Evolutionary conservation across 257 asterid genomes (phyloP).

Genomic region (Ocimum tenuiflorum): DNA sequence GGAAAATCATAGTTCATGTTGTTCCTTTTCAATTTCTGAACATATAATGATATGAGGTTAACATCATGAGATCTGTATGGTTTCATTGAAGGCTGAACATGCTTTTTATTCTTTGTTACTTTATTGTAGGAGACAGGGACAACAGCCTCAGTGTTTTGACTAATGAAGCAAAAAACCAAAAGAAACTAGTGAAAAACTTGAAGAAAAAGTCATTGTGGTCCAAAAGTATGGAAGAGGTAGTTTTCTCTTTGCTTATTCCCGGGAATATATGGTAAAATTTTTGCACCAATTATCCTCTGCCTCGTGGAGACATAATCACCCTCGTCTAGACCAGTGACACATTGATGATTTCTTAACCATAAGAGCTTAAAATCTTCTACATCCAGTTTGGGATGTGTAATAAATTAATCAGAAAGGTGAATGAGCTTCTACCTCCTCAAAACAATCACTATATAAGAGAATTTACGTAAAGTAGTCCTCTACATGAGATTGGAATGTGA

Average conservation of each 20-base stretch:
- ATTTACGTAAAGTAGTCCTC: not conserved
- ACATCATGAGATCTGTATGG: not conserved
- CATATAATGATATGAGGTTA: not conserved
- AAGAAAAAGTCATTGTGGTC: conserved; percentile 78
- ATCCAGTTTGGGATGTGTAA: no score
- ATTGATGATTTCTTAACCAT: not conserved
- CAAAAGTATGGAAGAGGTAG: conserved; percentile 76
- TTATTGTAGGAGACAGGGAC: conserved; percentile 38
- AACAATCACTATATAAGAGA: not conserved
- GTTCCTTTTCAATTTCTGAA: not conserved
- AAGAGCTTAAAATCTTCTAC: not conserved
- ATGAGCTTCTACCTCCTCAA: not conserved
- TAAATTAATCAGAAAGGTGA: not conserved
- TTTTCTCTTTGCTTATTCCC: conserved; percentile 13
- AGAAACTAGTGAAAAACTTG: conserved; percentile 48
- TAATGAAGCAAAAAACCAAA: conserved; percentile 50
- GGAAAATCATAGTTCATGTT: not conserved
- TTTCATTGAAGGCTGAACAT: not conserved
- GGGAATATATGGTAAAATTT: not conserved
- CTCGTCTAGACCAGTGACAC: not conserved
- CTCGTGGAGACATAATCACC: not conserved
- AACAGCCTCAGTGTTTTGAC: conserved; percentile 36
- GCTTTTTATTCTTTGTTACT: conserved; percentile 2
- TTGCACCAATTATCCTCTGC: not conserved
- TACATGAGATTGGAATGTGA: not conserved